These are phyloP conservation scores for Mucor velutinosus DNA, from an alignment of 371 early-diverging fungal species.

Conservation along the genomic window DNA sequence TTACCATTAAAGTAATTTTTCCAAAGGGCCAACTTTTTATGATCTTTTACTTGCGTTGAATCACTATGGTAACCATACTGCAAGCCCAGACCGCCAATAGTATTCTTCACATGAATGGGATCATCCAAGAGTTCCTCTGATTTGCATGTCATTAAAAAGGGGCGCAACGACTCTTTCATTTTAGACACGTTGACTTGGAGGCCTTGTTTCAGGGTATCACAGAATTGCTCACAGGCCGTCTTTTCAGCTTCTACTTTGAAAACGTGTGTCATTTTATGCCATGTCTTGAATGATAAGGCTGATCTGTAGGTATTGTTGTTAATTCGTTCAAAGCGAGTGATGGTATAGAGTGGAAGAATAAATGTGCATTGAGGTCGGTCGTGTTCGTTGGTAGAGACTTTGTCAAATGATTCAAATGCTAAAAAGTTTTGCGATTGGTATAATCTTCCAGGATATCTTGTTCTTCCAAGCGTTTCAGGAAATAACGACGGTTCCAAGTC, in stretches of 20 bases:
- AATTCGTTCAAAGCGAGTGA: constrained; percentile 86
- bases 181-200: constrained; percentile 58
- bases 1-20: constrained; percentile 69
- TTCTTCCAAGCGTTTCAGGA: constrained; percentile 5
- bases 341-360: constrained; percentile 84
- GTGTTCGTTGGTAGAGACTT: constrained; percentile 43
- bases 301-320: constrained; percentile 43
- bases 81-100: constrained; percentile 75
- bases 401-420: constrained; percentile 69
- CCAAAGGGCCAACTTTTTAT: constrained; percentile 77
- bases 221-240: constrained; percentile 42
- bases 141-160: constrained; percentile 77
- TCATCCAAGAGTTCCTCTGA: constrained; percentile 69
- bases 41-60: constrained; percentile 70
- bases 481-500: constrained; percentile 27
- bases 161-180: constrained; percentile 73
- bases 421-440: constrained; percentile 84
- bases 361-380: constrained; percentile 27
- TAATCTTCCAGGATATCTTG: constrained; percentile 61
- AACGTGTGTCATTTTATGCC: constrained; percentile 61
- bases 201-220: constrained; percentile 49
- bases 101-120: constrained; percentile 12
- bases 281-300: constrained; percentile 55
- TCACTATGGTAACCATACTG: constrained; percentile 89
- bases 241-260: constrained; percentile 48